Evolutionary conservation across 176 grass and related monocot species (phyloP), one percentile per base, ranked within the genome.

Genomic region (Oryza meridionalis): DNA sequence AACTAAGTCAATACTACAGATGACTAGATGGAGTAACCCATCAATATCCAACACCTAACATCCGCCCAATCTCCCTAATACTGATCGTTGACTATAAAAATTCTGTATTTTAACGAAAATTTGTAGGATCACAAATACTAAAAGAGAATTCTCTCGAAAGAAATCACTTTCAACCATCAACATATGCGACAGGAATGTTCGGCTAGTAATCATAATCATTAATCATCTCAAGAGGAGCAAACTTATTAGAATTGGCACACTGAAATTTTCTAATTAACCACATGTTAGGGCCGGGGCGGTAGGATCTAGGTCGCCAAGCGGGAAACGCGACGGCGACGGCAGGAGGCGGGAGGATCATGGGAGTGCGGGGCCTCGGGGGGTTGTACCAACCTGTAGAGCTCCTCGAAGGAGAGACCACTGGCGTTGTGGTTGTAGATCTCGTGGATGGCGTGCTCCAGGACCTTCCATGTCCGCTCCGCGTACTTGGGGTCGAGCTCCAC

Each of bases 391-490:
- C 92, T 93, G 75, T 95, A 93, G 17, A 94, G 92, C 85, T 98
- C 92, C 90, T 97, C 95, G 77, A 98, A 98, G 84, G 90, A 93
- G 80, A 98, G 95, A 71, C 90, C 92, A 47, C 92, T 94, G 62
- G 95, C 95, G 95, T 97, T 97, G 84, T 92, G 92, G 84, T 97
- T 97, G 84, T 97, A 98, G 82, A 98, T 98, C 92, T 95, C 95
- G 76, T 93, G 88, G 85, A 95, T 98, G 67, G 95, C 95, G 72
- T 98, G 88, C 78, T 95, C 92, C 33, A 91, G 78, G 51, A 97
- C 76, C 77, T 94, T 98, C 95, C 92, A 97, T 69, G 95, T 98
- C 77, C 86, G 88, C 88, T 98, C 95, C 75, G 92, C 88, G 88
- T 94, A 98, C 90, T 94, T 98, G 76, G 95, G 95, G 84, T 98